Conservation (phyloP, 1,139 yeast genomes). For the Blastobotrys proliferans region DNA sequence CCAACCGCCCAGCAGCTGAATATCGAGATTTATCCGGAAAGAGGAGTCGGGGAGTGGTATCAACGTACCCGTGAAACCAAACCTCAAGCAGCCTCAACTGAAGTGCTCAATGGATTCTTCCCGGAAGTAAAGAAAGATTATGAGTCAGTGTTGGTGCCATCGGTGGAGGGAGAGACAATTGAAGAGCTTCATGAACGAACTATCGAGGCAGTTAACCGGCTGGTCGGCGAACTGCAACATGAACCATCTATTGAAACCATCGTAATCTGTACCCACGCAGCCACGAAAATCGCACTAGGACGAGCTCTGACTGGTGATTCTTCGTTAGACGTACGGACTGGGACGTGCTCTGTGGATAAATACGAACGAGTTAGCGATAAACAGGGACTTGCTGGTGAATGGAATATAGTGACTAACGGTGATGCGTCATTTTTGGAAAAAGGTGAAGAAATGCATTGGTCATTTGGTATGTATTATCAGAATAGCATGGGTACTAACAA, state of each 20-base stretch:
- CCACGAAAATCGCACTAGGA: constrained; percentile 76
- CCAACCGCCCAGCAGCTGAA: constrained; percentile 58
- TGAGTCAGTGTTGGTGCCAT: constrained; percentile 50
- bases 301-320: constrained; percentile 54
- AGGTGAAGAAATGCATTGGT: constrained; percentile 95
- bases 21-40: constrained; percentile 57
- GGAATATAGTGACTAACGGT: constrained; percentile 64
- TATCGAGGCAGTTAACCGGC: constrained; percentile 44
- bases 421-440: constrained; percentile 56
- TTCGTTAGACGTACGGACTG: constrained; percentile 48
- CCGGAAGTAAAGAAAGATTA: constrained; percentile 41
- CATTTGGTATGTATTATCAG: constrained; percentile 46
- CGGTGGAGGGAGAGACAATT: constrained; percentile 62
- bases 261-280: constrained; percentile 75
- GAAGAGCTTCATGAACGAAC: constrained; percentile 59
- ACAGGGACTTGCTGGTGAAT: constrained; percentile 36
- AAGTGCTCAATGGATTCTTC: constrained; percentile 48
- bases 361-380: constrained; percentile 44
- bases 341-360: constrained; percentile 56
- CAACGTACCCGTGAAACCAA: constrained; percentile 26
- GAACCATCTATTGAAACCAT: constrained; percentile 55
- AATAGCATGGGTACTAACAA: constrained; percentile 5
- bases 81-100: constrained; percentile 44
- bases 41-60: constrained; percentile 56
- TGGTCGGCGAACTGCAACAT: constrained; percentile 47